Conservation (phyloP, 73 alveolate genomes). For the Uronychia binucleata region DNA sequence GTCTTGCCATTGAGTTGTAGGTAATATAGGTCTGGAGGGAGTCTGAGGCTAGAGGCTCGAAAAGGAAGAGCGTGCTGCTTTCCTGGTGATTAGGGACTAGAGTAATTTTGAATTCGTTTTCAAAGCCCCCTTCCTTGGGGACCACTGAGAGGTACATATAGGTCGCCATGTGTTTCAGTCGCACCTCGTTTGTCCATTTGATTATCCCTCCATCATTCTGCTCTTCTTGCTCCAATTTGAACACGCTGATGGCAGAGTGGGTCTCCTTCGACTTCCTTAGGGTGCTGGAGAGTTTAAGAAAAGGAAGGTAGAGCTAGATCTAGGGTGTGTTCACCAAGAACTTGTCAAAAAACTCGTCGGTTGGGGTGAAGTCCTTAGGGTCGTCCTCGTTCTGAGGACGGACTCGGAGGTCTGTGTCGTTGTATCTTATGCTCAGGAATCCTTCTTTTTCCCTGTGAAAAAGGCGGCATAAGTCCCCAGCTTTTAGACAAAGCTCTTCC, state of each 20-base stretch:
- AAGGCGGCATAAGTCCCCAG: conserved; percentile 8
- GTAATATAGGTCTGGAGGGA: background rate
- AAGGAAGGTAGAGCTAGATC: background rate
- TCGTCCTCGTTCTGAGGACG: background rate
- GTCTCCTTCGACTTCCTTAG: background rate
- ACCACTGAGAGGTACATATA: background rate
- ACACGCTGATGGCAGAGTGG: background rate
- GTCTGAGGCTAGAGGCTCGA: conserved; percentile 9
- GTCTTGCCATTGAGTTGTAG: conserved; percentile 3
- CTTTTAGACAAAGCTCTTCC: conserved; percentile 2
- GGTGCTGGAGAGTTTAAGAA: background rate
- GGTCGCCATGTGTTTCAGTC: conserved; percentile 1
- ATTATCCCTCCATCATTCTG: conserved; percentile 12
- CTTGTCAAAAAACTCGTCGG: background rate
- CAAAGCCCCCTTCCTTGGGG: background rate
- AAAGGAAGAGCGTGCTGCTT: background rate
- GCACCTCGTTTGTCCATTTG: background rate
- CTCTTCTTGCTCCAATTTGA: background rate
- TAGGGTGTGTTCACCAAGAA: background rate
- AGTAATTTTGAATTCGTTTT: background rate
- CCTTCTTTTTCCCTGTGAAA: conserved; percentile 17
- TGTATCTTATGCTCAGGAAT: background rate
- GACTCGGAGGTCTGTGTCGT: conserved; percentile 5
- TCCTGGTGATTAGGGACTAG: background rate
- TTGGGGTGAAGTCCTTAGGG: background rate